Evolutionary conservation across 2,329 filamentous ascomycete species (phyloP).

Genomic region (Tolypocladium nubicola): DNA sequence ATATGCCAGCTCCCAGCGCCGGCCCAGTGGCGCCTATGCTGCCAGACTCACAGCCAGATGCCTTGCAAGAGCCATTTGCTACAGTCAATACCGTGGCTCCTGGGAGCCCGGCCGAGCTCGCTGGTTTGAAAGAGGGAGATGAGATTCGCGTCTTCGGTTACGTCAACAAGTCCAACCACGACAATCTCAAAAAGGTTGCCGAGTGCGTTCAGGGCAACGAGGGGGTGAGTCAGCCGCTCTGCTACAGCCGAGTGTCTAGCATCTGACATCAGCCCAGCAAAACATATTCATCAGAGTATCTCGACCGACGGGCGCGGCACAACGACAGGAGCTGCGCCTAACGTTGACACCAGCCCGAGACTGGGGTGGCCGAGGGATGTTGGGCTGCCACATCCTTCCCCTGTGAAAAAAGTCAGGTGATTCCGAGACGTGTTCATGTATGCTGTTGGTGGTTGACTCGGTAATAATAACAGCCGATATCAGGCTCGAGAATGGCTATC

Average conservation of each 20-base stretch:
- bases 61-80: constrained; percentile 51
- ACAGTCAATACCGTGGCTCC: constrained; percentile 76
- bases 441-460: neutral
- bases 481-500: neutral
- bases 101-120: constrained; percentile 70
- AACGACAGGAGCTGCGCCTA: constrained; percentile 51
- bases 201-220: constrained; percentile 84
- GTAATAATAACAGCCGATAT: neutral
- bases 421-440: neutral
- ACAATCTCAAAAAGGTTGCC: constrained; percentile 75
- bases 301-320: constrained; percentile 31
- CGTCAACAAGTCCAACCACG: constrained; percentile 76
- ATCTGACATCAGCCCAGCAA: constrained; percentile 37
- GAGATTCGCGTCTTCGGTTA: constrained; percentile 75
- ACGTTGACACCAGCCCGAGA: constrained; percentile 64
- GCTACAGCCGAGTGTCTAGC: neutral
- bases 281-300: constrained; percentile 59
- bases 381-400: constrained; percentile 85
- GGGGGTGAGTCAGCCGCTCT: constrained; percentile 51
- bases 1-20: constrained; percentile 10
- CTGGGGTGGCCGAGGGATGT: constrained; percentile 83
- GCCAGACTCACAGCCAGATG: constrained; percentile 16
- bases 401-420: constrained; percentile 33
- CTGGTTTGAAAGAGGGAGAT: constrained; percentile 74
- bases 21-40: constrained; percentile 17